Base-by-base conservation (phyloP, 805 yeast species). In the Teunomyces cretensis region DNA sequence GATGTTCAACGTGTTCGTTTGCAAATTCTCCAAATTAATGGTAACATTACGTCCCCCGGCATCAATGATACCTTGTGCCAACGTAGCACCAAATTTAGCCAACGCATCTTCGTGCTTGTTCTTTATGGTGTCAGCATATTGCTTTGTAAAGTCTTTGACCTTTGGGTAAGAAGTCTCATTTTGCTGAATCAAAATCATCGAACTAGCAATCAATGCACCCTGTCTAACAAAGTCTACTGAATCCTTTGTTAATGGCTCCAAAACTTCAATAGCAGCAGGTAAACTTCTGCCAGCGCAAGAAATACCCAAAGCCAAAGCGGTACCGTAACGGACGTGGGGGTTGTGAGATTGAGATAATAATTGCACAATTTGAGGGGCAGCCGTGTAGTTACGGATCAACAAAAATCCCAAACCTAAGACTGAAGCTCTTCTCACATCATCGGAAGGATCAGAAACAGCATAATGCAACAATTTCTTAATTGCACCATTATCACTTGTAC, bases 11-110 rank as follows among this genome's bases (percentile, higher is more conserved):
- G 96, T 89, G 49, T 90, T 95, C 33, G 96, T 89, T 54, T 90
- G 91, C 17, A 83, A 59, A 64, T 91, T 88, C 66, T 94, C 97
- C 41, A 92, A 74, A 55, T 86, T 86, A 52, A 94, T 90, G 0
- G 98, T 90, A n/a, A 87, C 96, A 58, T 94, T 94, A 62, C 98
- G 83, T 9, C 99, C 99, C 68, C 99, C 97, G 9, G 98, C 99
- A 70, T 94, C 97, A 63, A 94, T 84, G 52, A 94, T 92, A 66
- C 99, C 99, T 72, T 92, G 97, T 11, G 96, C 92, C 41, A 94
- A 72, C 13, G 97, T 88, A 26, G 98, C 97, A 62, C 99, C 99
- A 68, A 92, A 94, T 70, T 90, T 91, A 32, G 98, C 97, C 67
- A 94, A 79, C 2, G 96, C 96, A 68, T 92, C 99, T 67, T 92